A percentile compares a stretch with the other conserved stretches of the same genome.
phyloP scores from a whole-genome alignment of 2,329 filamentous ascomycete species.

The Ophiostoma ulmi region DNA sequence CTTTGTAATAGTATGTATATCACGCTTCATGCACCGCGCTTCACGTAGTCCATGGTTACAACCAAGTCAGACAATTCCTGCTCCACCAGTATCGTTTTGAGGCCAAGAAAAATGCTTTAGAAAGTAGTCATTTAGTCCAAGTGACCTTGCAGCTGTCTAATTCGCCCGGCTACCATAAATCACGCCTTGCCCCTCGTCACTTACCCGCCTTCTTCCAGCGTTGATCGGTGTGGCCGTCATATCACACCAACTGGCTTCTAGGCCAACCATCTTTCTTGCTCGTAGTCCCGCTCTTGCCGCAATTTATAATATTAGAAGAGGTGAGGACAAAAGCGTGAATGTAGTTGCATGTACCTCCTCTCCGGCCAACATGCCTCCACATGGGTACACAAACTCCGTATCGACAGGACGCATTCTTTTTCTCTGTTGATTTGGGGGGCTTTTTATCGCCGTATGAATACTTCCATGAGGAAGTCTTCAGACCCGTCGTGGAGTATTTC shows the following conservation, averaged over 20 bases:
- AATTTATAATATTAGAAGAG: neutral
- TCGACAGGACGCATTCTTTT: neutral
- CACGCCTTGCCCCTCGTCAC: neutral
- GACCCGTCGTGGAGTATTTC: neutral
- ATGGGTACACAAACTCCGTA: constrained; percentile 2
- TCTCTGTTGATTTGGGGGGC: neutral
- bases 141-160: neutral
- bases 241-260: neutral
- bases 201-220: neutral
- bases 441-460: neutral
- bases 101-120: neutral
- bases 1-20: neutral
- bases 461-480: neutral
- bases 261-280: neutral
- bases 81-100: neutral
- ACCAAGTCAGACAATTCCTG: neutral
- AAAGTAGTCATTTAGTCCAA: neutral
- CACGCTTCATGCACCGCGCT: neutral
- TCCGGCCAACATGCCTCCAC: neutral
- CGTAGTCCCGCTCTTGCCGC: neutral
- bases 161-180: neutral
- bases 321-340: neutral
- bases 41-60: neutral
- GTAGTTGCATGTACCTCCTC: neutral
- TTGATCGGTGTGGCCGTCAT: neutral